A percentile compares a stretch with the other conserved stretches of the same genome.
phyloP scores from a whole-genome alignment of 345 rosid genomes.

The Adansonia digitata region DNA sequence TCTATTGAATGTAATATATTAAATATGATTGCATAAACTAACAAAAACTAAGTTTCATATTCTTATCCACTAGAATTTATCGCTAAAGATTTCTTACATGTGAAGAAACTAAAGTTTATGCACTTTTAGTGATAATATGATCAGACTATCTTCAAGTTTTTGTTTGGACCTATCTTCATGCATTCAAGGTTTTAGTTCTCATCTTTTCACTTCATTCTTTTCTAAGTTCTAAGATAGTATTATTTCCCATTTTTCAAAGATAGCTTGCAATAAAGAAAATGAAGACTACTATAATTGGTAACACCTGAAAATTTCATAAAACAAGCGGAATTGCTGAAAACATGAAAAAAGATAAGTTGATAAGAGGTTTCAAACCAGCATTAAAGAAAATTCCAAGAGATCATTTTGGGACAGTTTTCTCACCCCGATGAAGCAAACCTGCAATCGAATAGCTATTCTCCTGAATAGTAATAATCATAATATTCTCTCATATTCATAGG shows the following conservation, averaged over 20 bases:
- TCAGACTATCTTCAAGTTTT: not conserved
- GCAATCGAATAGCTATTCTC: not conserved
- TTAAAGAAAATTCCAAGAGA: not conserved
- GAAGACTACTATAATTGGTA: not conserved
- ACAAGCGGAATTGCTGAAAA: not conserved
- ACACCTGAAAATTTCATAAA: not conserved
- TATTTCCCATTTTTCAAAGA: not conserved
- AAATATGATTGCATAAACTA: no score
- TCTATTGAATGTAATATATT: no score
- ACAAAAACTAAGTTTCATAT: not conserved
- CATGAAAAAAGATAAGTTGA: not conserved
- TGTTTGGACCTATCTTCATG: no score
- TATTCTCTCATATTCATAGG: not conserved
- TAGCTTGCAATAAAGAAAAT: not conserved
- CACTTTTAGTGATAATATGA: not conserved
- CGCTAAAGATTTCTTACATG: not conserved
- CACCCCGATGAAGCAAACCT: not conserved
- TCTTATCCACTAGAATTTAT: not conserved
- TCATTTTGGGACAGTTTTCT: not conserved
- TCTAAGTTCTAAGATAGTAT: not conserved
- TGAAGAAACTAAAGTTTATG: not conserved
- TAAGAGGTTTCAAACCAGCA: not conserved
- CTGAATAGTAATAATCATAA: conserved; percentile 8
- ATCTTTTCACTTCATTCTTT: not conserved
- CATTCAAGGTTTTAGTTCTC: not conserved